Evolutionary conservation across 108 stramenopile species (phyloP), one percentile per base, ranked within the genome.

Genomic region (Skeletonema grethae): DNA sequence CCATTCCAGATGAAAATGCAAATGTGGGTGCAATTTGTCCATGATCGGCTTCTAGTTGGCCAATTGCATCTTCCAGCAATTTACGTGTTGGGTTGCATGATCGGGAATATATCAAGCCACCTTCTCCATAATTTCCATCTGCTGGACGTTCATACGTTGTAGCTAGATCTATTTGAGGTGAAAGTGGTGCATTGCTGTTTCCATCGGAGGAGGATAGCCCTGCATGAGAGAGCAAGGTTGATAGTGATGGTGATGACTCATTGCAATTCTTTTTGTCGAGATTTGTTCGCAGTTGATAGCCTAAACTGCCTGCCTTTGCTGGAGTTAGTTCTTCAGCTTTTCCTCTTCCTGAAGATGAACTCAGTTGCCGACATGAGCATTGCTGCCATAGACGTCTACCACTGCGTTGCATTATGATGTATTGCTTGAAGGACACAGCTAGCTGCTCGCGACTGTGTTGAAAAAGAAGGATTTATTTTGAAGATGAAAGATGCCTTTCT

Each of bases 1-100:
- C 91, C 94, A 97, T 93, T 11, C 97, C 97, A 13, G 94, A 95
- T 0, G 94, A 83, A 82, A 95, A 97, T 0, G 95, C 91, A 72
- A 57, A 90, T 9, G 88, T 65, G 29, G 73, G 70, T 20, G 79
- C 69, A 9, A n/a, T 35, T 67, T 67, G 18, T 48, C 41, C 16
- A 10, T 22, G 24, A 11, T 38, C 34, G 39, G 60, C 82, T 79
- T 95, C 95, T 36, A 95, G 62, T 32, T 67, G 32, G 22, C 78
- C 82, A 11, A 92, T 62, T 0, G 83, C 67, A 30, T 84, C 77
- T 61, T 95, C 90, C 32, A 95, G 61, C 39, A 86, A 25, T 57
- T 80, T 70, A 32, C 90, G 71, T 10, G 92, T 95, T n/a, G 95
- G 90, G 84, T 92, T 95, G 63, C 87, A 84, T 25, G 77, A 63